Percentiles rank a stretch among this genome's conserved stretches.
These are phyloP conservation scores for Verticillium longisporum DNA, from an alignment of 2,329 filamentous ascomycete genomes.

Conservation along the genomic window DNA sequence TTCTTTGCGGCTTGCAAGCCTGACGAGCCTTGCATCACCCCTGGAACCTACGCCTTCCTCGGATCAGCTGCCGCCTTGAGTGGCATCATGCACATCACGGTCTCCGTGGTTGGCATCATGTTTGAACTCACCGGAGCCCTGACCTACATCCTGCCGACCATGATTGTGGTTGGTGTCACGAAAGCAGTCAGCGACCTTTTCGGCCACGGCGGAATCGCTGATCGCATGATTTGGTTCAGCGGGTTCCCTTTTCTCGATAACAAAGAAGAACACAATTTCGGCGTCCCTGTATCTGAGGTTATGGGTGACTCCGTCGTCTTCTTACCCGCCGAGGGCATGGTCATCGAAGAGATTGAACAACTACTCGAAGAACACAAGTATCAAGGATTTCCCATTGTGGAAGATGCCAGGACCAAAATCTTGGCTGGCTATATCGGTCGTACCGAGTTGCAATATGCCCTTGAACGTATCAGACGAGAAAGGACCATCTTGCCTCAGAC, in stretches of 20 bases:
- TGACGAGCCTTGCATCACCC: conserved; percentile 92
- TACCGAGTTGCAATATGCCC: conserved; percentile 84
- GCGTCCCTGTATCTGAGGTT: conserved; percentile 82
- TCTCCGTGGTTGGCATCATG: conserved; percentile 98
- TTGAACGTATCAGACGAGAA: conserved; percentile 70
- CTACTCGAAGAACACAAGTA: conserved; percentile 73
- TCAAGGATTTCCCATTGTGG: conserved; percentile 89
- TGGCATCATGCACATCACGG: conserved; percentile 96
- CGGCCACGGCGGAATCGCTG: conserved; percentile 93
- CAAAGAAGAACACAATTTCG: conserved; percentile 96
- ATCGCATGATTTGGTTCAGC: conserved; percentile 98
- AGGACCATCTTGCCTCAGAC: conserved; percentile 61
- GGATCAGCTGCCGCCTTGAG: conserved; percentile 86
- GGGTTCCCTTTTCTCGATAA: conserved; percentile 95
- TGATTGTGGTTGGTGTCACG: conserved; percentile 97
- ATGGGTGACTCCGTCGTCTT: conserved; percentile 76
- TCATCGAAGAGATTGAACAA: conserved; percentile 68
- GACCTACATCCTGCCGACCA: conserved; percentile 94
- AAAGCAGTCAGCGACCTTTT: conserved; percentile 89
- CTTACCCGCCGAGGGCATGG: conserved; percentile 67
- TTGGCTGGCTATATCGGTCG: conserved; percentile 88
- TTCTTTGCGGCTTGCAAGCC: conserved; percentile 89
- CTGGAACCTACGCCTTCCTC: conserved; percentile 92
- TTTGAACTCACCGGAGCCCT: conserved; percentile 96
- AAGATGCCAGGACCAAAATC: conserved; percentile 61